Base-by-base conservation (phyloP, 768 basidiomycete species). In the Scleroderma bovista region DNA sequence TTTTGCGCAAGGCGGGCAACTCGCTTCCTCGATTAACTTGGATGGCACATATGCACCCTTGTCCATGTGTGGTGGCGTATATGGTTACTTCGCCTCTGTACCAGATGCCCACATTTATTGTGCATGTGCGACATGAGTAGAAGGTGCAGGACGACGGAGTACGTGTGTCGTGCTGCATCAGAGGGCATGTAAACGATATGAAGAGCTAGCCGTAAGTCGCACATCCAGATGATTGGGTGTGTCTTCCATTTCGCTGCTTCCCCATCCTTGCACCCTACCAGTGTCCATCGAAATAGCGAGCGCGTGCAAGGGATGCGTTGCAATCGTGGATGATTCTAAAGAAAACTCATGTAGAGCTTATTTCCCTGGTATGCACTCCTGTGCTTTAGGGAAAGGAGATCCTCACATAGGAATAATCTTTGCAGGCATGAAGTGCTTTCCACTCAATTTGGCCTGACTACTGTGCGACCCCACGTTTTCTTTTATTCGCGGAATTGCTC, bases 201-300 rank as follows among this genome's bases (percentile, higher is more conserved):
- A 45, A 33, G 29, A 20, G 31, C 33, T 31, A 22, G 19, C 29
- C 15, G 44, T 45, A 45, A 32, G 31, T 22, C 32, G 31, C 29
- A 45, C 22, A 33, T 9, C 44, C 43, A 29, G 38, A 6, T 39
- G 26, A 12, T 44, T 31, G n/a, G 29, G 20, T 31, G 33, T 22
- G 31, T 31, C 44, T 45, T 45, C 44, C 44, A 45, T 45, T 45
- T 45, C 17, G 31, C 31, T 34, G 44, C 32, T 20, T 19, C 44
- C 32, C 20, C 31, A 17, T 31, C 24, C 15, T 33, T 33, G 29
- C 39, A 40, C n/a, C 39, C 39, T 20, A 17, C 11, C 39, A 19
- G 29, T 17, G 32, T 33, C 20, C 29, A 33, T 31, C 20, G n/a
- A 17, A 45, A 32, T 33, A n/a, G n/a, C 20, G 44, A 33, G 44